Percentiles rank a stretch among this genome's conserved stretches.
phyloP scores from a whole-genome alignment of 345 rosid genomes.

The Eucalyptus urophylla region DNA sequence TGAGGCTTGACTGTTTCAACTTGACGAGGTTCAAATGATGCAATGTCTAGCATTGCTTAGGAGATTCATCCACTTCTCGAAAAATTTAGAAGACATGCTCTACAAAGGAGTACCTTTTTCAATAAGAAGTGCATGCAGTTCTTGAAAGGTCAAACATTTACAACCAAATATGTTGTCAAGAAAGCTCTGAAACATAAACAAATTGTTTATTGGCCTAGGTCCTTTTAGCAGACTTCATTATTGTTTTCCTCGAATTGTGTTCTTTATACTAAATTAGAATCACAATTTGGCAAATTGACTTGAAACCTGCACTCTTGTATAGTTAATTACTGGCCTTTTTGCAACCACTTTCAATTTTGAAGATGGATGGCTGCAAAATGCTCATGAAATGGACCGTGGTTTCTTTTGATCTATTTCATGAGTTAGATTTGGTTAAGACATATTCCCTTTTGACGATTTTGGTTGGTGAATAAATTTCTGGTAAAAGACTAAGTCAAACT shows the following conservation, averaged over 20 bases:
- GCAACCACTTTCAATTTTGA: neutral
- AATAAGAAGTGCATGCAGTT: too few relatives aligned
- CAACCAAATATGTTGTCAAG: neutral
- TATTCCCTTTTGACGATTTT: neutral
- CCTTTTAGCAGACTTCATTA: too few relatives aligned
- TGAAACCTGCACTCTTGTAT: too few relatives aligned
- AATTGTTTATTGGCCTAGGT: neutral
- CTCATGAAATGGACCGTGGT: neutral
- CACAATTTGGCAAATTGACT: too few relatives aligned
- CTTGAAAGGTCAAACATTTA: neutral
- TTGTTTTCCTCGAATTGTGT: too few relatives aligned
- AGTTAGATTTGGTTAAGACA: neutral
- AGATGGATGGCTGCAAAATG: neutral
- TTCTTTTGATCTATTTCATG: neutral
- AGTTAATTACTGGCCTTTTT: too few relatives aligned
- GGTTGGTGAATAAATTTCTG: neutral
- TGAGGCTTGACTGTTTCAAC: neutral
- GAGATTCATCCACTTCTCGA: too few relatives aligned
- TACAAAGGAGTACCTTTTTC: too few relatives aligned
- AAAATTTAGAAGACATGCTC: neutral
- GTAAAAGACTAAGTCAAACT: neutral
- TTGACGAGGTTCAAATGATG: neutral
- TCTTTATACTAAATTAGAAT: too few relatives aligned
- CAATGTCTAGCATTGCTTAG: too few relatives aligned
- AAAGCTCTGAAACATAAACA: neutral